These are phyloP conservation scores for Salix arbutifolia DNA, from an alignment of 345 rosid species.

Conservation along the genomic window DNA sequence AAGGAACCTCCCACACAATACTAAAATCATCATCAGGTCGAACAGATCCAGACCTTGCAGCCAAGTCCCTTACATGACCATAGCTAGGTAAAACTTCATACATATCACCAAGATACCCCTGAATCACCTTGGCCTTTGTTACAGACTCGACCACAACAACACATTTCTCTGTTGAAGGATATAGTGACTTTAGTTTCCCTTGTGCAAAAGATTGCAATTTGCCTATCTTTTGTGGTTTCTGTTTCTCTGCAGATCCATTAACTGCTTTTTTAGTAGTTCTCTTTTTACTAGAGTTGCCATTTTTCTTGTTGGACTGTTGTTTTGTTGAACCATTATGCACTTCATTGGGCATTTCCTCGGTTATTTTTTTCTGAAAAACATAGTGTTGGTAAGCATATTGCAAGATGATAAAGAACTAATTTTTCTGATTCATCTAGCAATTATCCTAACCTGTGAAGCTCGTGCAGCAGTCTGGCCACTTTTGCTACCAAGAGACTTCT, in stretches of 20 bases:
- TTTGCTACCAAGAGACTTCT: conserved; percentile 26
- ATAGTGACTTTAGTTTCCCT: conserved; percentile 49
- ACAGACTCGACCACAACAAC: conserved; percentile 90
- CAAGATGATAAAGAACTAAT: conserved; percentile 8
- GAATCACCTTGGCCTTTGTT: conserved; percentile 89
- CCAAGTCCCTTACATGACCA: conserved; percentile 96
- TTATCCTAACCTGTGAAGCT: conserved; percentile 38
- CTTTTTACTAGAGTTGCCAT: conserved; percentile 27
- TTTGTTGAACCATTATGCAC: conserved; percentile 32
- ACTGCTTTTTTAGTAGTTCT: conserved; percentile 29
- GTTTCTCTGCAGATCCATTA: conserved; percentile 32
- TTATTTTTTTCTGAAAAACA: conserved; percentile 40
- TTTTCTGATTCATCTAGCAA: conserved; percentile 7
- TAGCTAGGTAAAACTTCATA: conserved; percentile 91
- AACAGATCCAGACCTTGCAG: conserved; percentile 95
- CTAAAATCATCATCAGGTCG: conserved; percentile 96
- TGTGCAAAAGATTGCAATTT: conserved; percentile 34
- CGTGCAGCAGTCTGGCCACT: conserved; percentile 13
- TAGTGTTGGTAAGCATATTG: conserved; percentile 28
- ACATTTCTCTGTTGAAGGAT: conserved; percentile 80
- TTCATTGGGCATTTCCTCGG: conserved; percentile 19
- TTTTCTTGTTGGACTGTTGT: conserved; percentile 36
- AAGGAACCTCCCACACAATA: conserved; percentile 99
- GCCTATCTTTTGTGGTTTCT: conserved; percentile 32
- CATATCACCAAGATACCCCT: conserved; percentile 86